Conservation (phyloP, 2,329 filamentous ascomycete species). For the Penicillium glabrum region DNA sequence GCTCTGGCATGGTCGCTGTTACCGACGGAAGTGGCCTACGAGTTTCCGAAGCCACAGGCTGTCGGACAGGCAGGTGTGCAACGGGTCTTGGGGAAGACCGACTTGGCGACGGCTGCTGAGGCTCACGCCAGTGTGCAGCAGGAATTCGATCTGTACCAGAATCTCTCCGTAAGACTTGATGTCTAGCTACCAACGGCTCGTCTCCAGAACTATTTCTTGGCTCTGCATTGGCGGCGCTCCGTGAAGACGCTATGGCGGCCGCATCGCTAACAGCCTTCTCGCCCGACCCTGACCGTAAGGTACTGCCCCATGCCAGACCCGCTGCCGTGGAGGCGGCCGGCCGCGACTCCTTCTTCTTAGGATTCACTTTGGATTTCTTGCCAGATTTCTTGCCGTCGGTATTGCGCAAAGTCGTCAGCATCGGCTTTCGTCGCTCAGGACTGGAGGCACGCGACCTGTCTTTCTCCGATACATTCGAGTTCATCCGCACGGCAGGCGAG, state of each 20-base stretch:
- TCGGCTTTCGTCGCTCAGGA: constrained; percentile 59
- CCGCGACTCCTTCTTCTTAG: constrained; percentile 44
- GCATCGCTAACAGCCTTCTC: constrained; percentile 30
- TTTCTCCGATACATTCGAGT: constrained; percentile 34
- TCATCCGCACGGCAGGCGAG: constrained; percentile 24
- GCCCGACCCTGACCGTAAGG: constrained; percentile 26
- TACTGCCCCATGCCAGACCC: constrained; percentile 59
- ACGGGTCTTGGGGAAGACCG: constrained; percentile 14
- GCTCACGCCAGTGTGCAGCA: constrained; percentile 23
- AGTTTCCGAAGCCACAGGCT: constrained; percentile 15
- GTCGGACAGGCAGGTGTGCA: constrained; percentile 9
- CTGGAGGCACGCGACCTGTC: constrained; percentile 58
- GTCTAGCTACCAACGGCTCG: constrained; percentile 15
- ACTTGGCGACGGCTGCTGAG: constrained; percentile 13
- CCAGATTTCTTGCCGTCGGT: constrained; percentile 47
- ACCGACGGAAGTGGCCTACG: constrained; percentile 12
- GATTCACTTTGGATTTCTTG: constrained; percentile 41
- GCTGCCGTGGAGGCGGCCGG: constrained; percentile 63
- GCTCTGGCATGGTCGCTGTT: constrained; percentile 19
- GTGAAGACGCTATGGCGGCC: constrained; percentile 29
- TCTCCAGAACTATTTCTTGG: constrained; percentile 25
- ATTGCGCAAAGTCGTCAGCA: constrained; percentile 57
- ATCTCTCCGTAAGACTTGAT: constrained; percentile 1
- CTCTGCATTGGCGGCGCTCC: constrained; percentile 25
- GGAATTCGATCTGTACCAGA: constrained; percentile 17